Evolutionary conservation across 1,139 yeast species (phyloP).

Genomic region (Yamadazyma mexicana): DNA sequence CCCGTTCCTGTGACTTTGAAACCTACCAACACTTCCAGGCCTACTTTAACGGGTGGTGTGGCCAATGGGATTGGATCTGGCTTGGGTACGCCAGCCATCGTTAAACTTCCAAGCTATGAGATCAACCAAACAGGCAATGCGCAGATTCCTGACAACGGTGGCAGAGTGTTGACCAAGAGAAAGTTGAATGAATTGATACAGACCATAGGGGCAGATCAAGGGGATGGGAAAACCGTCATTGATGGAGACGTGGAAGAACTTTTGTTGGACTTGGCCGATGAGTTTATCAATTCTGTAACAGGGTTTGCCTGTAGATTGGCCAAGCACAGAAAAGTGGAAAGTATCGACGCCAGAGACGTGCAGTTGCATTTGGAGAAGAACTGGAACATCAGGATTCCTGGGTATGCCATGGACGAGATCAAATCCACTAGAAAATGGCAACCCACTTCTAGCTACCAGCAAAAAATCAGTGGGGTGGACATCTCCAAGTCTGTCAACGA

Average conservation of each 20-base stretch:
- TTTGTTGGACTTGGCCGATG: constrained; percentile 90
- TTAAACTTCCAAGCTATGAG: constrained; percentile 79
- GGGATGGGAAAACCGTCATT: constrained; percentile 85
- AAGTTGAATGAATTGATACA: constrained; percentile 84
- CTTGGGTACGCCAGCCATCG: constrained; percentile 71
- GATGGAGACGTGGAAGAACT: constrained; percentile 97
- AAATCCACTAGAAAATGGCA: constrained; percentile 80
- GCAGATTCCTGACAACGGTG: constrained; percentile 52
- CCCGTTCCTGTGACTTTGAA: constrained; percentile 63
- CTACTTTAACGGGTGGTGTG: constrained; percentile 84
- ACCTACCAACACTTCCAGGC: constrained; percentile 54
- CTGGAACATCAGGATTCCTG: constrained; percentile 95
- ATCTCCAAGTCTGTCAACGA: constrained; percentile 28
- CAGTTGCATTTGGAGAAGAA: constrained; percentile 91
- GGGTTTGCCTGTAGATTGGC: constrained; percentile 93
- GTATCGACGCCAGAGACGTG: constrained; percentile 82
- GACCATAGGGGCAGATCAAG: constrained; percentile 79
- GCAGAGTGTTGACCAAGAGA: constrained; percentile 83
- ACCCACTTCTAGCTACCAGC: constrained; percentile 70
- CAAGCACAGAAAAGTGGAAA: constrained; percentile 89
- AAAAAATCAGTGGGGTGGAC: constrained; percentile 48
- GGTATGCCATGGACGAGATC: constrained; percentile 88
- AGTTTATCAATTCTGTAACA: constrained; percentile 86
- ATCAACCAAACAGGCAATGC: constrained; percentile 50
- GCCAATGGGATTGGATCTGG: constrained; percentile 63